These are phyloP conservation scores for Curvularia eragrostidis DNA, from an alignment of 2,329 filamentous ascomycete genomes.

Conservation along the genomic window DNA sequence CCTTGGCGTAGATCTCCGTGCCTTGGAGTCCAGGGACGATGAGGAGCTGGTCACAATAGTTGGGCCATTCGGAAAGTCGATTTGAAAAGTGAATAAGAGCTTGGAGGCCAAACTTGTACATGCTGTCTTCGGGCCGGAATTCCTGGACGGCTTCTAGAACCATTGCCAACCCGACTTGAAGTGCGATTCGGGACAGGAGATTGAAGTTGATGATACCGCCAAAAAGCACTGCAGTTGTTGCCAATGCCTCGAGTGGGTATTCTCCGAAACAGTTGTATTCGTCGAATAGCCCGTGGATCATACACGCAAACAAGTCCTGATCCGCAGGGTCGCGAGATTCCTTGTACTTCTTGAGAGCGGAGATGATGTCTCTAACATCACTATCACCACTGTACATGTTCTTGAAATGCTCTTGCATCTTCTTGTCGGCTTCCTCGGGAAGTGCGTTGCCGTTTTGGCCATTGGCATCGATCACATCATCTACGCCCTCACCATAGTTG, in stretches of 20 bases:
- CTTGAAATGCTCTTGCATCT: conserved; percentile 98
- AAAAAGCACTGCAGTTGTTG: conserved; percentile 94
- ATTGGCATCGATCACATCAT: conserved; percentile 89
- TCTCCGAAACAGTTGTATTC: conserved; percentile 95
- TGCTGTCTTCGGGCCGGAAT: conserved; percentile 79
- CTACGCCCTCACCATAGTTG: conserved; percentile 92
- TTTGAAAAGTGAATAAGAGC: conserved; percentile 87
- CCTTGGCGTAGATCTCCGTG: conserved; percentile 83
- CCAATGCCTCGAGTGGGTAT: conserved; percentile 94
- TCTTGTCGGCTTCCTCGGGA: conserved; percentile 77
- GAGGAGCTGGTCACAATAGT: conserved; percentile 84
- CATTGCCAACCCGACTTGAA: conserved; percentile 95
- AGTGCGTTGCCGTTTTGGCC: conserved; percentile 82
- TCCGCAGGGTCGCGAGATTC: conserved; percentile 81
- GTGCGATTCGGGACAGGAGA: conserved; percentile 84
- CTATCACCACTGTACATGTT: conserved; percentile 95
- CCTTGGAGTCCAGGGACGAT: conserved; percentile 82
- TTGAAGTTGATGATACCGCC: conserved; percentile 95
- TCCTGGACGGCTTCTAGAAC: conserved; percentile 95
- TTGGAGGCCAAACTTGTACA: conserved; percentile 98
- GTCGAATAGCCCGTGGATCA: conserved; percentile 97
- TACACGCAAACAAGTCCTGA: conserved; percentile 95
- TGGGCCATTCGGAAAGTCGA: conserved; percentile 91
- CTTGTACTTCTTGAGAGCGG: conserved; percentile 85
- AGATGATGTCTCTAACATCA: conserved; percentile 83